Evolutionary conservation across 129 eudicot species (phyloP), one percentile per base, ranked within the genome.

Genomic region (Dittrichia graveolens): DNA sequence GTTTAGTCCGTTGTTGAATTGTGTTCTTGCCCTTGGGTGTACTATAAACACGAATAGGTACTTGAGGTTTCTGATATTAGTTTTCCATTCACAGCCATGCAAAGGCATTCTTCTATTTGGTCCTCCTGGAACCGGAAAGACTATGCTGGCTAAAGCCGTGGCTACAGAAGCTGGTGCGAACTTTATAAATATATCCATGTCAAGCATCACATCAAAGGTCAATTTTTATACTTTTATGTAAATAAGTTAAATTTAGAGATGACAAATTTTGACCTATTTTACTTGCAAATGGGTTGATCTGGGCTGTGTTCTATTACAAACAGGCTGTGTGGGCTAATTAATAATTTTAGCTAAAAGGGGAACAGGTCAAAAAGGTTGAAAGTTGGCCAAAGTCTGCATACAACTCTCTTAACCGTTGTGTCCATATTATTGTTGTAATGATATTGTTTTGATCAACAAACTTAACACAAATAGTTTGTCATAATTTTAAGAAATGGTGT

Each of bases 91-190:
- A 76, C 88, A 93, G 98, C 98, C 98, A 44, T 85, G 92, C 86
- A 94, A 90, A 81, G 98, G 98, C 18, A 94, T 94, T 61, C 91
- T 94, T 73, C 67, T 94, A 39, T 94, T 94, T 72, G 98, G 98
- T 67, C 98, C 98, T 38, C 98, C 98, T 78, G 98, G 98, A 80
- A 94, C 98, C 24, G 98, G 98, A 59, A 94, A 94, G 82, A 94
- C 98, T 2, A 94, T 94, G 98, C 92, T 94, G 71, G 98, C 98
- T 14, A 94, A 94, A 80, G 98, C 98, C 49, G 96, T 94, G 74
- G 98, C 98, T 46, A 94, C 98, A 35, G 98, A 94, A 72, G 98
- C 98, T 79, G 98, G 98, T 79, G 98, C 98, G 62, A 94, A 90
- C 76, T 94, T 94, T 69, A 94, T 94, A 56, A 94, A 94, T 48